Conservation (phyloP, 495 filamentous ascomycete species). For the Tuber aestivum region DNA sequence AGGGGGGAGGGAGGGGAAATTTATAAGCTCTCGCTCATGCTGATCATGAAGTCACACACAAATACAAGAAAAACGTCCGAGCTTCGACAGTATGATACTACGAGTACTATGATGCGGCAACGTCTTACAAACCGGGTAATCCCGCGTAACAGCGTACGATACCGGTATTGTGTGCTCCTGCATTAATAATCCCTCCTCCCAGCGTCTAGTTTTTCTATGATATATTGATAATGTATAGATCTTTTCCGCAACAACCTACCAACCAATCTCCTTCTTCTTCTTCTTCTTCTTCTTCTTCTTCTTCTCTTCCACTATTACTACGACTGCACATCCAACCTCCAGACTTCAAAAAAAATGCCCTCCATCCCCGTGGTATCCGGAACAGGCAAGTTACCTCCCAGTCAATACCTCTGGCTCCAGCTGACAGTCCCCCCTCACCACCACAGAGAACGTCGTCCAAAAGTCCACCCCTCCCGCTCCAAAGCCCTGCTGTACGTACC, state of each 20-base stretch:
- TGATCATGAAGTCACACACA: conserved; percentile 4
- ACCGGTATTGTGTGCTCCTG: too few relatives aligned
- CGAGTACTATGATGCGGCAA: too few relatives aligned
- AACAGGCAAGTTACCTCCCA: conserved; percentile 12
- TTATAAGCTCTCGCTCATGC: not conserved
- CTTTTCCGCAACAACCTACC: not conserved
- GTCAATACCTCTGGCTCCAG: not conserved
- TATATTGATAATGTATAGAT: not conserved
- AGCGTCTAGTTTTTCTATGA: not conserved
- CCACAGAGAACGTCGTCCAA: conserved; percentile 21
- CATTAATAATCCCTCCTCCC: not conserved
- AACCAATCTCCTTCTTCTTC: not conserved
- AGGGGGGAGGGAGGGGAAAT: not conserved
- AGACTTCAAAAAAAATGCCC: conserved; percentile 13
- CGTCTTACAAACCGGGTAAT: not conserved
- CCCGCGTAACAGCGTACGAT: not conserved
- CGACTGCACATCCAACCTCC: not conserved
- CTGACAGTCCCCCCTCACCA: conserved; percentile 2
- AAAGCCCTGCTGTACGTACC: conserved; percentile 38
- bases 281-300: too few relatives aligned
- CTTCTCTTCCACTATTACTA: conserved; percentile 5
- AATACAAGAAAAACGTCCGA: too few relatives aligned
- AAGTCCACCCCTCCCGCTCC: conserved; percentile 24
- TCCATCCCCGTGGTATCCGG: conserved; percentile 19
- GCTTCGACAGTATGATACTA: too few relatives aligned